Conservation (phyloP, 305 asterid genomes). For the Fraxinus dipetala region DNA sequence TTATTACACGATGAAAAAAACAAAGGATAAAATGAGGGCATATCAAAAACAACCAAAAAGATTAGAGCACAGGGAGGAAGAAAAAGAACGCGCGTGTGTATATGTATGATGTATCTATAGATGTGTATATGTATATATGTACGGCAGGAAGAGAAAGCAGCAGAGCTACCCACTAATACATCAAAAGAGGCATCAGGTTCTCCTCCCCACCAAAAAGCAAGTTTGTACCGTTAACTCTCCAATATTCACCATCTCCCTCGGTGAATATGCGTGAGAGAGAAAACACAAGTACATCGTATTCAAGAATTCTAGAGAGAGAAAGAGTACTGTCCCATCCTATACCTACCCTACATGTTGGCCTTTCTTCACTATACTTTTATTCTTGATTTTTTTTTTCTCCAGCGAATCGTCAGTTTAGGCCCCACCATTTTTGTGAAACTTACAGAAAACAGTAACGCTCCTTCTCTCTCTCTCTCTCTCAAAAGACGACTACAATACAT, state of each 20-base stretch:
- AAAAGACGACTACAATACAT: conserved; percentile 18
- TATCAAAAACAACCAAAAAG: conserved; percentile 1
- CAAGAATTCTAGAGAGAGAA: conserved; percentile 26
- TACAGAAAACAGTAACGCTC: conserved; percentile 20
- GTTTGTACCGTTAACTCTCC: conserved; percentile 48
- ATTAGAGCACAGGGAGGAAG: conserved; percentile 18
- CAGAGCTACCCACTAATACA: conserved; percentile 77
- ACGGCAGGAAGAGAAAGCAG: conserved; percentile 34
- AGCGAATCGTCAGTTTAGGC: conserved; percentile 21
- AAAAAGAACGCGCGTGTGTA: conserved; percentile 2
- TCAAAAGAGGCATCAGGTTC: conserved; percentile 82
- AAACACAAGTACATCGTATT: conserved; percentile 14
- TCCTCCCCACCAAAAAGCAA: conserved; percentile 56
- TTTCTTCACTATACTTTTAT: conserved; percentile 7
- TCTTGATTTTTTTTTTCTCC: conserved; percentile 4
- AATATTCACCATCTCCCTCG: conserved; percentile 39
- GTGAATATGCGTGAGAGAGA: conserved; percentile 46
- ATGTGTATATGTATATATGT: conserved; percentile 9
- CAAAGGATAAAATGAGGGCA: conserved; percentile 22
- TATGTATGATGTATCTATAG: not conserved
- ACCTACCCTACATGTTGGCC: conserved; percentile 48
- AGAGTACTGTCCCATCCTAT: conserved; percentile 48
- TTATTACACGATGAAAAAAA: not conserved
- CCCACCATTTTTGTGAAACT: conserved; percentile 16
- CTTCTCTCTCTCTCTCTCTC: not conserved